Percentiles rank a stretch among this genome's conserved stretches.
Conservation (phyloP, 208 protist genomes). For the Plasmodiophora brassicae region DNA sequence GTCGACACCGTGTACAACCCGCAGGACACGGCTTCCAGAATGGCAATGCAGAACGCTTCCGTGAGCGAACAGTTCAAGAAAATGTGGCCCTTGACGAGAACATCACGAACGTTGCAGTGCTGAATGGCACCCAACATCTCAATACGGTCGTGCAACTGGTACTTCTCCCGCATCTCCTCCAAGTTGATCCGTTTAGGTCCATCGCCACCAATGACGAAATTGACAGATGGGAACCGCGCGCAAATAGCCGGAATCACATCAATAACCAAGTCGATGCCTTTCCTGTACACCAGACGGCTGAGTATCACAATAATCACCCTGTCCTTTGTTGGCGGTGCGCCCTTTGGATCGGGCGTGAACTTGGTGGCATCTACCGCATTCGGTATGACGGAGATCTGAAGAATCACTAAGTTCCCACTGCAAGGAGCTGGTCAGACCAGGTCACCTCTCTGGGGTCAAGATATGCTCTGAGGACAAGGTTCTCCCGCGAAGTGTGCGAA, state of each 20-base stretch:
- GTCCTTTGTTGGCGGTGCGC: constrained; percentile 59
- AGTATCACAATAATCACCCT: constrained; percentile 87
- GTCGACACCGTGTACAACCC: constrained; percentile 70
- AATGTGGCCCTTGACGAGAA: constrained; percentile 89
- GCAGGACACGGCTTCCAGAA: constrained; percentile 81
- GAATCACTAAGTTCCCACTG: no score
- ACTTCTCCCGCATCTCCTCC: constrained; percentile 91
- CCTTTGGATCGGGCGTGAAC: constrained; percentile 61
- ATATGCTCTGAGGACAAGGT: constrained; percentile 86
- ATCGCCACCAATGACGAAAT: constrained; percentile 93
- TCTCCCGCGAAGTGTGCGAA: constrained; percentile 92
- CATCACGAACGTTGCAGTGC: constrained; percentile 46
- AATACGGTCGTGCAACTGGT: constrained; percentile 78
- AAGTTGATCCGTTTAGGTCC: constrained; percentile 85
- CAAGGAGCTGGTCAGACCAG: background rate
- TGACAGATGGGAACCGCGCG: constrained; percentile 75
- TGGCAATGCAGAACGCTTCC: constrained; percentile 97
- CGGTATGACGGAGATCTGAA: constrained; percentile 89
- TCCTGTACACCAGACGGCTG: constrained; percentile 76
- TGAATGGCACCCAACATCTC: constrained; percentile 84
- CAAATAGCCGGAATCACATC: constrained; percentile 91
- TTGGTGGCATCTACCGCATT: constrained; percentile 86
- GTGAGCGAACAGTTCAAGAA: constrained; percentile 96
- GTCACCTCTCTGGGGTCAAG: constrained; percentile 67
- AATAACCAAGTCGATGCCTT: constrained; percentile 85